Base-by-base conservation (phyloP, 2,329 filamentous ascomycete genomes). In the Nothophoma quercina region DNA sequence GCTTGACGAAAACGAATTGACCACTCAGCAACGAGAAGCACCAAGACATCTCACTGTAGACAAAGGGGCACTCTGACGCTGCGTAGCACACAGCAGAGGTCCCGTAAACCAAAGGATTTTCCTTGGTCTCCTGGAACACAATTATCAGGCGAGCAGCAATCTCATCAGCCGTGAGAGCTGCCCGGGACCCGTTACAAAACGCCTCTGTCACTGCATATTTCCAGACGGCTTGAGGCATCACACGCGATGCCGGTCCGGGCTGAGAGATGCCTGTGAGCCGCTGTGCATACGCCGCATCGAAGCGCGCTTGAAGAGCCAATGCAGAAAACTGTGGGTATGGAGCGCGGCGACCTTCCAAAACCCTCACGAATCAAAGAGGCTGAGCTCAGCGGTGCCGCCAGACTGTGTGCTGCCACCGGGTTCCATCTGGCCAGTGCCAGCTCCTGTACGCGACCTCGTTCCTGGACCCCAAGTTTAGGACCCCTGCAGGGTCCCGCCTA, bases 401-500 rank as follows among this genome's bases (percentile, higher is more conserved):
- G 21, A 30, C 15, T 34, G 32, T 29, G 43, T 48, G 39, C 32
- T 43, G 38, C 39, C 26, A 21, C 34, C 33, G 25, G 32, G 26
- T 32, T 55, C 40, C 38, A 33, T 62, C 46, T 55, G 56, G 55
- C 62, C 65, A 70, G 57, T 64, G 40, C 56, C 48, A 59, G 40
- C 40, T 46, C 55, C 56, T 51, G 49, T 36, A 57, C 51, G 46
- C 48, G 41, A 22, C 50, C 28, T 61, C n/a, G 60, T 69, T 62
- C 64, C 65, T 71, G 60, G 60, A 60, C 63, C 66, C 61, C 47
- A 49, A 36, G 52, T 53, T 41, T 26, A 23, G 26, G 10, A 56
- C 58, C 59, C 67, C 50, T 63, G 60, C 43, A 41, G 39, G 34
- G 41, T 40, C 38, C 60, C 64, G 59, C 63, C 65, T 63, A 49